phyloP scores from a whole-genome alignment of 2,329 filamentous ascomycete genomes.

The Exophiala alcalophila region DNA sequence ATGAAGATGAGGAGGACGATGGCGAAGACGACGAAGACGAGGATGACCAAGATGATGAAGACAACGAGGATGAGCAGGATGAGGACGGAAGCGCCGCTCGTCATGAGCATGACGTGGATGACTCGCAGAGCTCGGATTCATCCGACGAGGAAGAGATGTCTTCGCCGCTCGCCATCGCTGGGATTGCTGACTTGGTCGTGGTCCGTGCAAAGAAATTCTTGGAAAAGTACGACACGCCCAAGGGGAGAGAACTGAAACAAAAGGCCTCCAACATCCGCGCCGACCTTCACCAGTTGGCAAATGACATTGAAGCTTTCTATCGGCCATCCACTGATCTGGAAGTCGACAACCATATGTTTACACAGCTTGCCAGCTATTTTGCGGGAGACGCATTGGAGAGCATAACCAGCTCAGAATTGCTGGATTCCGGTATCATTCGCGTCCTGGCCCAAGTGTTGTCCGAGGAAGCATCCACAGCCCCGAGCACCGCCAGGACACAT shows the following conservation, averaged over 20 bases:
- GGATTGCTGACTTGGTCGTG: conserved; percentile 70
- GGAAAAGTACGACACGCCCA: conserved; percentile 74
- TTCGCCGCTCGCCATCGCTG: conserved; percentile 41
- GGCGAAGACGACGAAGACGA: conserved; percentile 50
- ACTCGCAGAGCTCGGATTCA: conserved; percentile 65
- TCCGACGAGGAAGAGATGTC: conserved; percentile 42
- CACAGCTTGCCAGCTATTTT: conserved; percentile 75
- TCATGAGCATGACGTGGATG: conserved; percentile 57
- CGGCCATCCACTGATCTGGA: conserved; percentile 32
- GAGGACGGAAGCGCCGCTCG: conserved; percentile 54
- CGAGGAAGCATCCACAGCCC: conserved; percentile 13
- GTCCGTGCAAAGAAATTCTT: conserved; percentile 78
- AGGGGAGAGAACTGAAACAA: conserved; percentile 69
- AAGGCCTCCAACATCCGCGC: conserved; percentile 75
- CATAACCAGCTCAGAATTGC: conserved; percentile 90
- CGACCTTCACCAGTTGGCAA: conserved; percentile 67
- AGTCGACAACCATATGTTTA: conserved; percentile 66
- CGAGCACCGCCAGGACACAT: conserved; percentile 64
- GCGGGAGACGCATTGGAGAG: conserved; percentile 84
- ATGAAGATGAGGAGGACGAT: conserved; percentile 55
- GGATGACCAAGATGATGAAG: conserved; percentile 45
- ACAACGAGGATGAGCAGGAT: conserved; percentile 43
- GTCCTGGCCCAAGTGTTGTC: conserved; percentile 74
- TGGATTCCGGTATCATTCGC: conserved; percentile 85
- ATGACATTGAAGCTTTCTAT: conserved; percentile 70